Percentiles rank a stretch among this genome's conserved stretches.
Conservation (phyloP, 352 stramenopile species). For the Phytophthora pseudosyringae region DNA sequence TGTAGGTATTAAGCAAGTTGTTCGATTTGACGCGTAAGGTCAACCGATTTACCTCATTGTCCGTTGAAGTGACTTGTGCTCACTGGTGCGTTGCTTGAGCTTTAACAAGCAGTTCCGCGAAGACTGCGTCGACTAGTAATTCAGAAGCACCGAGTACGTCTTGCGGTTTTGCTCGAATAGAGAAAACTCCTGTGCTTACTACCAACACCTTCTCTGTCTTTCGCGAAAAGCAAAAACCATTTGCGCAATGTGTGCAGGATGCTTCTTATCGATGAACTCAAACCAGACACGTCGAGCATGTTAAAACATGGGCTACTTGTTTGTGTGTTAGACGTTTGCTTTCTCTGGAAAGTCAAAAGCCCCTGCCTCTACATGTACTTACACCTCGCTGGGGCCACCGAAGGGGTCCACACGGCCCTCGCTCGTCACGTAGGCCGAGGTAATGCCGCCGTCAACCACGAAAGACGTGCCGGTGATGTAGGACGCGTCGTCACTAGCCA, state of each 20-base stretch:
- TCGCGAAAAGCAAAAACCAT: no score
- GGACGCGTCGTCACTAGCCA: slow-evolving; percentile 84
- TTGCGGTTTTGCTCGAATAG: no score
- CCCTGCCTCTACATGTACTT: slow-evolving; percentile 16
- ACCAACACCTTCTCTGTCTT: no score
- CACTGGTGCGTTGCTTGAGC: no score
- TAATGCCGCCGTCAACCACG: slow-evolving; percentile 90
- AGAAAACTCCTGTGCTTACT: no score
- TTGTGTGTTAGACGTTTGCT: slow-evolving; percentile 17
- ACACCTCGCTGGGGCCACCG: slow-evolving; percentile 79
- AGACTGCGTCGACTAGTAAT: no score
- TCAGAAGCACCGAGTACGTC: no score
- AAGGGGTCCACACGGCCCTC: slow-evolving; percentile 84
- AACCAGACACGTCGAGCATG: slow-evolving; percentile 1
- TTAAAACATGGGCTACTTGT: slow-evolving; percentile 11
- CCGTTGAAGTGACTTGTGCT: no score
- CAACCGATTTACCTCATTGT: no score
- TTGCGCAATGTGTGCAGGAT: no score
- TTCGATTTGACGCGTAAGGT: background rate
- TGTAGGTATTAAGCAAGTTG: slow-evolving; percentile 7
- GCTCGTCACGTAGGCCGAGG: slow-evolving; percentile 85
- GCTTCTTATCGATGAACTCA: background rate
- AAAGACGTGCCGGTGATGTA: slow-evolving; percentile 90
- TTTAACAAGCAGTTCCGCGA: no score
- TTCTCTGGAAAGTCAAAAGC: slow-evolving; percentile 2